Evolutionary conservation across 441 rosid species (phyloP).

Genomic region (Rhodomyrtus psidioides): DNA sequence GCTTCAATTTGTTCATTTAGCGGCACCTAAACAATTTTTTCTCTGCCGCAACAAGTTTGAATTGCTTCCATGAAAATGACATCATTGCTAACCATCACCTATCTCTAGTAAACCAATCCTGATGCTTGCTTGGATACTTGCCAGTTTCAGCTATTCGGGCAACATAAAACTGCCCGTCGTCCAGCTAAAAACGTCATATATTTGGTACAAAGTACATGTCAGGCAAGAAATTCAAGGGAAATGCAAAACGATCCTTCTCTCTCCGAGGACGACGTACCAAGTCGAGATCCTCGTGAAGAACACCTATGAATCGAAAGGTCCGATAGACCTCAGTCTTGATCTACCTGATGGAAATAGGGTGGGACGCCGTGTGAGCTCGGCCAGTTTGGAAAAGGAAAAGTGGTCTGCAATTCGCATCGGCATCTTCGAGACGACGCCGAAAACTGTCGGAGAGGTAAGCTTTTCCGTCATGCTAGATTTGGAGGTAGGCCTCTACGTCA

Average conservation of each 20-base stretch:
- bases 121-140: not conserved
- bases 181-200: accelerated
- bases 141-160: not conserved
- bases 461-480: not conserved
- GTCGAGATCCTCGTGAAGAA: not conserved
- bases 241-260: no score
- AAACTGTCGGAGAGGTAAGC: not conserved
- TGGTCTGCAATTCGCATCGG: not conserved
- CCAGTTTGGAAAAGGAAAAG: accelerated
- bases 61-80: not conserved
- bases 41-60: not conserved
- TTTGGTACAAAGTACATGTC: no score
- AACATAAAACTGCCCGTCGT: not conserved
- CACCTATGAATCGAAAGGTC: accelerated
- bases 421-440: not conserved
- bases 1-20: not conserved
- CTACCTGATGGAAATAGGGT: not conserved
- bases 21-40: not conserved
- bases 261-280: not conserved
- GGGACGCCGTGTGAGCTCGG: accelerated
- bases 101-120: not conserved
- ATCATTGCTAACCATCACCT: not conserved
- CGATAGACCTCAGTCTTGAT: accelerated
- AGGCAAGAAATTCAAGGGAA: not conserved
- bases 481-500: not conserved